Conservation (phyloP, 2,329 filamentous ascomycete species). For the Plectosphaerella cucumerina region DNA sequence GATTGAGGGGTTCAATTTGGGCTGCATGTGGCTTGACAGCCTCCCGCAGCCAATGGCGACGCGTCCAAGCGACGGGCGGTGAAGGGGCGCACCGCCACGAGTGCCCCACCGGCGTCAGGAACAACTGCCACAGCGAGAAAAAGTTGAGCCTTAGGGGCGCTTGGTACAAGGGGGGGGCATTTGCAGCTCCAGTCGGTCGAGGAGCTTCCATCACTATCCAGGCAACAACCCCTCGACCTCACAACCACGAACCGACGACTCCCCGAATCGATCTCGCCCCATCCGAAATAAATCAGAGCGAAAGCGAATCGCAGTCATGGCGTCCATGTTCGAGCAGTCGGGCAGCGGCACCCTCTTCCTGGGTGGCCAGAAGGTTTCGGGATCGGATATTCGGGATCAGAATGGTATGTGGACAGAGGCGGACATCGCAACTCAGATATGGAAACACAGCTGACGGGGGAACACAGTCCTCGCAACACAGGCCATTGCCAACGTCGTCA, state of each 20-base stretch:
- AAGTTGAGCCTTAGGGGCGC: constrained; percentile 11
- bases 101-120: constrained; percentile 9
- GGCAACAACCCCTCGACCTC: constrained; percentile 5
- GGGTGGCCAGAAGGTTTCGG: constrained; percentile 95
- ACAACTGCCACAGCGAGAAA: constrained; percentile 15
- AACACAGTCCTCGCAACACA: constrained; percentile 81
- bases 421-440: constrained; percentile 6
- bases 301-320: constrained; percentile 53
- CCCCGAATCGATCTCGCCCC: no score
- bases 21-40: background rate
- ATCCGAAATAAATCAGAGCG: constrained; percentile 1
- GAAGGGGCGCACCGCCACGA: background rate
- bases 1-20: background rate
- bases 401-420: constrained; percentile 59
- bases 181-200: background rate
- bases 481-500: constrained; percentile 97
- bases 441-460: constrained; percentile 13
- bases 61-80: background rate
- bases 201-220: constrained; percentile 14
- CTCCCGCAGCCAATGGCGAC: background rate
- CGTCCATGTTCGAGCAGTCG: constrained; percentile 92
- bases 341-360: constrained; percentile 95
- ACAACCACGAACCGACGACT: constrained; percentile 5
- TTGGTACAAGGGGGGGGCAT: background rate
- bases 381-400: constrained; percentile 93